Conservation (phyloP, 306 rosid species). For the Casuarina glauca region DNA sequence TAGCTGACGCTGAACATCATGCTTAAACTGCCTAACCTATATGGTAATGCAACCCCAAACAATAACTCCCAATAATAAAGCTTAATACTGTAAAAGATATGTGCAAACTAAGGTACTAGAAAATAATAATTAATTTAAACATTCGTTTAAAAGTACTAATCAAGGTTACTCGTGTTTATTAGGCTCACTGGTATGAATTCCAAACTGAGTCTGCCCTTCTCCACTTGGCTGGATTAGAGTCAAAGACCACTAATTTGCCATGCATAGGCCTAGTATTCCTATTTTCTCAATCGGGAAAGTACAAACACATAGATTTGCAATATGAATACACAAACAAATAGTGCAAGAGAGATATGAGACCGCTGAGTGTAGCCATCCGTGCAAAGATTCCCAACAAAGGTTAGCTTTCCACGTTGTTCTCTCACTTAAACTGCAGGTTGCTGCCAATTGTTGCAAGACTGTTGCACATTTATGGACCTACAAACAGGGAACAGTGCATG, state of each 20-base stretch:
- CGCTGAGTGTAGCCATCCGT: constrained; percentile 86
- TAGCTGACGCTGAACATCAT: not conserved
- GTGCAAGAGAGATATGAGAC: constrained; percentile 53
- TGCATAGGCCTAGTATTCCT: no score
- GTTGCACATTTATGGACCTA: constrained; percentile 99
- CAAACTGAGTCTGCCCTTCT: not conserved
- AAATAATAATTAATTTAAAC: not conserved
- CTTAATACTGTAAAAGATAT: not conserved
- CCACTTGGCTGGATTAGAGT: not conserved
- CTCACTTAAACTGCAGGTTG: constrained; percentile 80
- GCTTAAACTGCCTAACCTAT: not conserved
- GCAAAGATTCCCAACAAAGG: constrained; percentile 83
- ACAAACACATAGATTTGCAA: not conserved
- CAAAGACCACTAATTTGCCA: not conserved
- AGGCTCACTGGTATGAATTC: not conserved
- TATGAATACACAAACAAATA: constrained; percentile 5
- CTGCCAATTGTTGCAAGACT: constrained; percentile 89
- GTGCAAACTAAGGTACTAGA: not conserved
- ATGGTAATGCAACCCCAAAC: not conserved
- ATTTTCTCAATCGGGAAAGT: no score
- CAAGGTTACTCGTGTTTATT: not conserved
- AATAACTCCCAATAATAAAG: not conserved
- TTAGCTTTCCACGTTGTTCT: constrained; percentile 72
- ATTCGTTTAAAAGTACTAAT: not conserved
- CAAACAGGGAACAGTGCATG: constrained; percentile 15